These are phyloP conservation scores for Eucalyptus lansdowneana DNA, from an alignment of 345 rosid genomes.

Conservation along the genomic window DNA sequence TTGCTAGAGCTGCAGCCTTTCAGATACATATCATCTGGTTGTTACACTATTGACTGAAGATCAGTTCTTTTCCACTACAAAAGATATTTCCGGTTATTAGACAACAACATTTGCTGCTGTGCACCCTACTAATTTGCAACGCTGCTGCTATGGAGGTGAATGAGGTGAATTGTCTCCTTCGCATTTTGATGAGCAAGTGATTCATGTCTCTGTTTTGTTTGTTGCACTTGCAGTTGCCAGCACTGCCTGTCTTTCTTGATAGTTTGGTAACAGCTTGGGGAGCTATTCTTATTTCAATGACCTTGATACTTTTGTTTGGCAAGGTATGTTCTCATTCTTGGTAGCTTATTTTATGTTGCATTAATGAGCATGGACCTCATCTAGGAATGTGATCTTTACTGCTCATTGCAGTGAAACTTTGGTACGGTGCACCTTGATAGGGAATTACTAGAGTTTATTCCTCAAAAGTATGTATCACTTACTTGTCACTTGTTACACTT, in stretches of 20 bases:
- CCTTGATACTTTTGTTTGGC: constrained; percentile 45
- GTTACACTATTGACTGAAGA: background rate
- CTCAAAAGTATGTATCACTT: background rate
- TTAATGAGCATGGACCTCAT: background rate
- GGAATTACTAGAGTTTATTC: background rate
- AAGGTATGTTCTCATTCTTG: constrained; percentile 20
- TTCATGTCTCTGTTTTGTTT: background rate
- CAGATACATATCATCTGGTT: background rate
- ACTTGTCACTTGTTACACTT: background rate
- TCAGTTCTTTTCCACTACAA: background rate
- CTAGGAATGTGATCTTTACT: background rate
- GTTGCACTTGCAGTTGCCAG: constrained; percentile 7
- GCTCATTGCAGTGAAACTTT: background rate
- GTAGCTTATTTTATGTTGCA: background rate
- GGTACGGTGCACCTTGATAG: background rate
- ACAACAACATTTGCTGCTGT: constrained; percentile 44
- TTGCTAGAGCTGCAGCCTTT: background rate
- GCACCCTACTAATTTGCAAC: constrained; percentile 50
- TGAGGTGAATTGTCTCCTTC: background rate
- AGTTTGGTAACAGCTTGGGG: constrained; percentile 37
- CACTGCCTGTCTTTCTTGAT: constrained; percentile 65
- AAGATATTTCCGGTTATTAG: constrained; percentile 30
- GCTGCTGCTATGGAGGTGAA: constrained; percentile 72
- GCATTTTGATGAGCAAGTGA: background rate
- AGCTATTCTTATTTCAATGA: constrained; percentile 48